A percentile compares a stretch with the other conserved stretches of the same genome.
Evolutionary conservation across 768 basidiomycete genomes (phyloP).

Genomic region (Tephrocybe rancida): DNA sequence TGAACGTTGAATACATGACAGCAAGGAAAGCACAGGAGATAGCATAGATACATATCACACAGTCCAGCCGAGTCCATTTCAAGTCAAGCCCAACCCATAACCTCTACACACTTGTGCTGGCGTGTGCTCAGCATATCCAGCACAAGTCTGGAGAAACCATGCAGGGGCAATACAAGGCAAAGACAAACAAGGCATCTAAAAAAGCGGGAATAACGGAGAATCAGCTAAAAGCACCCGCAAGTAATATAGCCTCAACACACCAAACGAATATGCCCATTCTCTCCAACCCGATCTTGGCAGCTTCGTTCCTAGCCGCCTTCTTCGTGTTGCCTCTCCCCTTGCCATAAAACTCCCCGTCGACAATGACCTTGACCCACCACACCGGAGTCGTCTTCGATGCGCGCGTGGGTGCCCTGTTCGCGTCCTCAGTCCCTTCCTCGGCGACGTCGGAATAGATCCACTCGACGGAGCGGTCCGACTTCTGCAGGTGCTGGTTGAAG

Average conservation of each 20-base stretch:
- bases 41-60: background rate
- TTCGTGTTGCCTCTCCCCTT: constrained; percentile 73
- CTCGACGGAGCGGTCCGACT: constrained; percentile 56
- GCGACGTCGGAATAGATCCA: constrained; percentile 64
- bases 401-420: constrained; percentile 25
- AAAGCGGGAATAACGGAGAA: too few relatives aligned
- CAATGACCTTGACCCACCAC: constrained; percentile 69
- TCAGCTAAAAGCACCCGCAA: too few relatives aligned
- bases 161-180: constrained; percentile 29
- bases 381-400: constrained; percentile 71
- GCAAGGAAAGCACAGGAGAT: background rate
- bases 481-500: constrained; percentile 80
- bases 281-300: constrained; percentile 72
- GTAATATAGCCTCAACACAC: too few relatives aligned
- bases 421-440: constrained; percentile 21
- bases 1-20: background rate
- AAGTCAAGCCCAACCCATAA: constrained; percentile 37
- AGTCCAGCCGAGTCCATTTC: constrained; percentile 1
- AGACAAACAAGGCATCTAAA: background rate
- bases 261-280: constrained; percentile 58
- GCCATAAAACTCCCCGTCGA: constrained; percentile 63
- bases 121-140: constrained; percentile 38
- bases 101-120: constrained; percentile 69
- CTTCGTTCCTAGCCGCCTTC: constrained; percentile 79
- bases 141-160: constrained; percentile 61